Evolutionary conservation across 2,329 filamentous ascomycete genomes (phyloP), one percentile per base, ranked within the genome.

Genomic region (Exophiala oligosperma): DNA sequence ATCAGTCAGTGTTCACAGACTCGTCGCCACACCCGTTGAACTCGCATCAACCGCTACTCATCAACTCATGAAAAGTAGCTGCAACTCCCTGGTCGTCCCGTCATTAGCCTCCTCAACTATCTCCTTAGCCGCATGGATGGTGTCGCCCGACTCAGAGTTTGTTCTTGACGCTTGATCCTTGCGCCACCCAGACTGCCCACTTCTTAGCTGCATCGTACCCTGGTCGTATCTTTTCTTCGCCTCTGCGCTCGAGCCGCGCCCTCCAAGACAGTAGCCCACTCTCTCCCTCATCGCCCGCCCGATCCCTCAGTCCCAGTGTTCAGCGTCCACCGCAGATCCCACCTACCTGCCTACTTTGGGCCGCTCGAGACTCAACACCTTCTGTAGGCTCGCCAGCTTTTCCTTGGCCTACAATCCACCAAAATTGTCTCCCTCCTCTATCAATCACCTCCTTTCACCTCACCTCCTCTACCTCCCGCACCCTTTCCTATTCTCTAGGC

Each of bases 301-400:
- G 37, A 55, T 49, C 46, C 28, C 29, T 53, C 52, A 49, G 14
- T 38, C 29, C 17, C 32, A 37, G 28, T 17, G 14, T n/a, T 38
- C 26, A 12, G 14, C 53, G 60, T 40, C 49, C 60, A 66, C 49
- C 49, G 58, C 35, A 59, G 61, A 61, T 61, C 61, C 57, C 57
- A 56, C 52, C 57, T 55, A 24, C 29, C 46, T 60, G 56, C 60
- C 57, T 54, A 48, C 51, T 52, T 59, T 62, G 56, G 62, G 53
- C 47, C 54, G 51, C 59, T 64, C 59, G 56, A 62, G 59, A 62
- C 61, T 61, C 62, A 64, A 62, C 62, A 56, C 59, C 62, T 62
- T 64, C 58, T 44, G 32, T 46, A 38, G 44, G 48, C 51, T 54
- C 54, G 51, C 57, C 61, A 54, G 56, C 53, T 58, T 59, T 63